A percentile compares a stretch with the other conserved stretches of the same genome.
Conservation (phyloP, 257 asterid species). For the Echites panduratus region DNA sequence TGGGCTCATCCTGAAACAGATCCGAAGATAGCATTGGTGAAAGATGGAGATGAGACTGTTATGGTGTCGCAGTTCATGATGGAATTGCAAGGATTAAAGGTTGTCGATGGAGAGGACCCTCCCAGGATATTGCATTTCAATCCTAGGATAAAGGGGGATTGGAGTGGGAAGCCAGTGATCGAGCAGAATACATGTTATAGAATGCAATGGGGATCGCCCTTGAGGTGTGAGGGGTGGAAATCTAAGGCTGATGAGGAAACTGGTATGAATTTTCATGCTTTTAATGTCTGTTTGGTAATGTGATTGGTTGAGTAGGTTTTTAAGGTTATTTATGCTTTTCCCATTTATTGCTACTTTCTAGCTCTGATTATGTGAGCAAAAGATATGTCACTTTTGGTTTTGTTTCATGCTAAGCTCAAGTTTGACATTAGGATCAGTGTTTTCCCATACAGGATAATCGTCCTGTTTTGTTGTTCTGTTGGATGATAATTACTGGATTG, state of each 20-base stretch:
- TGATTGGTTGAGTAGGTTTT: not conserved
- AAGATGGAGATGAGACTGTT: constrained; percentile 22
- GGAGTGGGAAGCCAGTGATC: constrained; percentile 78
- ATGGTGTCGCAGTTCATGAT: constrained; percentile 76
- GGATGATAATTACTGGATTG: not conserved
- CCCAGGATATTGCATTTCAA: constrained; percentile 89
- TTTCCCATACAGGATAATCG: not conserved
- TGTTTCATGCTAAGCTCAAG: not conserved
- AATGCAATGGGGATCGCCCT: constrained; percentile 90
- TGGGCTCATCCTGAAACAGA: constrained; percentile 45
- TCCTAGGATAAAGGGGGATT: constrained; percentile 88
- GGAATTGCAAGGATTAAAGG: constrained; percentile 82
- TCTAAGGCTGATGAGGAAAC: constrained; percentile 80
- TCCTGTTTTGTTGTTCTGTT: not conserved
- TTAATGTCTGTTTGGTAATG: not conserved
- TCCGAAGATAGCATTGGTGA: constrained; percentile 37
- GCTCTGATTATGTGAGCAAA: not conserved
- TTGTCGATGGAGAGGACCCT: constrained; percentile 94
- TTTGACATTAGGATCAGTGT: not conserved
- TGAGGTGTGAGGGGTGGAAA: constrained; percentile 86
- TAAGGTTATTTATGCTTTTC: not conserved
- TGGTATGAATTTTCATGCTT: constrained; percentile 37
- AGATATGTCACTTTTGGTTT: not conserved
- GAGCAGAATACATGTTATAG: constrained; percentile 90
- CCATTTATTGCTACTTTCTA: not conserved